Base-by-base conservation (phyloP, 768 basidiomycete species). In the Boletus sensibilis region DNA sequence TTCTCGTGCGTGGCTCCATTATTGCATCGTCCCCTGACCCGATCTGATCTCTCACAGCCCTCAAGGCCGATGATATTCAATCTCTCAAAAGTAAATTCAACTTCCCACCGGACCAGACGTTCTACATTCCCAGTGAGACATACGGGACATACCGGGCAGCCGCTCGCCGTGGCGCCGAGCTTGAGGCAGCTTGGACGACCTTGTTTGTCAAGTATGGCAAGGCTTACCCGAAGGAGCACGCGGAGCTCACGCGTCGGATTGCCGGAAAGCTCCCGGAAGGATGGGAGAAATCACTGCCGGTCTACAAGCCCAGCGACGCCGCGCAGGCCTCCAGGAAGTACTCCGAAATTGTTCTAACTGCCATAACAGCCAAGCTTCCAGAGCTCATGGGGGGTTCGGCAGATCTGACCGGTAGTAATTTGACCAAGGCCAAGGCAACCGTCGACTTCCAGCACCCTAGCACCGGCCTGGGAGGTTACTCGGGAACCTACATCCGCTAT, bases 281-380 rank as follows among this genome's bases (percentile, higher is more conserved):
- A 51, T 97, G 95, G 95, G 92, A 96, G 77, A 82, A 86, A 74
- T 75, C 69, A 12, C 82, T 97, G 12, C 95, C 94, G 23, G 81
- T 88, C 42, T 97, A 95, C 83, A 93, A 85, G 72, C 79, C 87
- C 46, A 72, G 79, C 11, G 94, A 96, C 64, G 76, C 90, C 40
- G 93, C 94, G 38, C 88, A 90, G 70, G 95, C 93, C 4, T 90
- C 90, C 53, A 87, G 95, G 68, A 97, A 98, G 77, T 82, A 92
- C 48, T 96, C 94, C 29, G 95, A 97, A 74, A 90, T 91, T 57
- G 88, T 87, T 54, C 79, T 97, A 67, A 87, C 87, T 49, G 82
- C 86, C 48, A 78, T 97, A 61, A 82, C 83, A 51, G 81, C 87
- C 55, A 78, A 72, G 44, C 76, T 98, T 35, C 94, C 95, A 33